Conservation (phyloP, 2,329 filamentous ascomycete species). For the Phyllosticta paracitricarpa region DNA sequence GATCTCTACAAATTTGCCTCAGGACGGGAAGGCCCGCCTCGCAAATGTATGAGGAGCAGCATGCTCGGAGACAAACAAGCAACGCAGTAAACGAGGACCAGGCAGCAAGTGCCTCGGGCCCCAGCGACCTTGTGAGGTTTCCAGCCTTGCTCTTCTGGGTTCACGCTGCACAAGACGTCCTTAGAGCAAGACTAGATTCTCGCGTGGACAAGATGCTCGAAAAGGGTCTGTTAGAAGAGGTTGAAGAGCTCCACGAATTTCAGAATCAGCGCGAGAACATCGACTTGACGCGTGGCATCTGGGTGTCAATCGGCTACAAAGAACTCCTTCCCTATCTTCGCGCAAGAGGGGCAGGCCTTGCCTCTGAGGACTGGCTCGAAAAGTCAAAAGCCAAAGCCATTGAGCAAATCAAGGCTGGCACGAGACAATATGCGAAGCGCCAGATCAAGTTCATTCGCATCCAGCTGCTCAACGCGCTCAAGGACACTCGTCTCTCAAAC, state of each 20-base stretch:
- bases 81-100: background rate
- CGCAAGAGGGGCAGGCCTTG: slow-evolving; percentile 19
- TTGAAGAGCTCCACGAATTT: slow-evolving; percentile 43
- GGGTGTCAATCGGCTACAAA: slow-evolving; percentile 94
- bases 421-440: slow-evolving; percentile 75
- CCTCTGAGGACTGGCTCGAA: slow-evolving; percentile 36
- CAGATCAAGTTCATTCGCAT: slow-evolving; percentile 81
- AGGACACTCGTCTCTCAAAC: slow-evolving; percentile 41
- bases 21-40: slow-evolving; percentile 73
- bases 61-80: slow-evolving; percentile 22
- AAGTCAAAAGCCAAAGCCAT: slow-evolving; percentile 50
- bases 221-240: slow-evolving; percentile 54
- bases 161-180: slow-evolving; percentile 57
- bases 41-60: slow-evolving; percentile 75
- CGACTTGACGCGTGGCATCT: slow-evolving; percentile 76
- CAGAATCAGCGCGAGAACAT: slow-evolving; percentile 40
- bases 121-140: slow-evolving; percentile 28
- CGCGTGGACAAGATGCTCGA: slow-evolving; percentile 80
- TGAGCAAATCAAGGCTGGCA: slow-evolving; percentile 71
- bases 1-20: slow-evolving; percentile 83
- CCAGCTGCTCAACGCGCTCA: slow-evolving; percentile 64
- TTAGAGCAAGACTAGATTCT: slow-evolving; percentile 61
- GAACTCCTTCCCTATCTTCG: slow-evolving; percentile 67
- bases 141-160: slow-evolving; percentile 75
- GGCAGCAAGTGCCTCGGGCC: background rate